phyloP scores from a whole-genome alignment of 2,329 filamentous ascomycete genomes.

The Blumeriella jaapii region DNA sequence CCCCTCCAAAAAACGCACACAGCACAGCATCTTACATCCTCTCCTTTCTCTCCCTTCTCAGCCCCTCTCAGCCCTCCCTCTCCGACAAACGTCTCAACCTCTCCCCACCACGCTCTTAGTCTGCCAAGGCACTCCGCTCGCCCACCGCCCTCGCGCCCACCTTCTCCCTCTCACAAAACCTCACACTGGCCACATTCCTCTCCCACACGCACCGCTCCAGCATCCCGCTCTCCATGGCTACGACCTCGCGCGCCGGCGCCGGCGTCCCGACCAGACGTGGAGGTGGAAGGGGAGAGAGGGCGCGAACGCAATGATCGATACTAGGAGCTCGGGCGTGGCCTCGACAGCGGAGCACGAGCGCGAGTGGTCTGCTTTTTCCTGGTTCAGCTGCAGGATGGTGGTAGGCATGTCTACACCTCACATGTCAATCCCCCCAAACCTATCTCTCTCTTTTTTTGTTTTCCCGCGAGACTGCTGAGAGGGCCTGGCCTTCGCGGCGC shows the following conservation, averaged over 20 bases:
- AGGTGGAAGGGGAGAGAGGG: conserved; percentile 32
- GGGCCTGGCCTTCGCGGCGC: conserved; percentile 41
- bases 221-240: conserved; percentile 59
- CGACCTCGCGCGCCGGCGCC: conserved; percentile 65
- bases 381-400: conserved; percentile 70
- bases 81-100: conserved; percentile 45
- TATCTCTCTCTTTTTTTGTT: conserved; percentile 1
- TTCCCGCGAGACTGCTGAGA: not conserved
- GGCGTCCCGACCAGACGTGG: conserved; percentile 36
- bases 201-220: conserved; percentile 87
- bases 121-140: conserved; percentile 29
- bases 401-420: conserved; percentile 28
- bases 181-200: conserved; percentile 85
- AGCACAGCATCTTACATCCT: not conserved
- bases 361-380: no score
- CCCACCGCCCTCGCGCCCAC: conserved; percentile 53
- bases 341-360: conserved; percentile 56
- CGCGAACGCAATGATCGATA: conserved; percentile 69
- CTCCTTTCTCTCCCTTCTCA: not conserved
- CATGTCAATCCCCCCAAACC: not conserved
- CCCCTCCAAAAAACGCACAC: not conserved
- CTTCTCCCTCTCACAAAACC: conserved; percentile 64
- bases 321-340: conserved; percentile 65
- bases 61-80: conserved; percentile 9
- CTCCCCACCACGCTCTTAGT: not conserved